phyloP scores from a whole-genome alignment of 2,329 filamentous ascomycete species.

The Colletotrichum melonis region DNA sequence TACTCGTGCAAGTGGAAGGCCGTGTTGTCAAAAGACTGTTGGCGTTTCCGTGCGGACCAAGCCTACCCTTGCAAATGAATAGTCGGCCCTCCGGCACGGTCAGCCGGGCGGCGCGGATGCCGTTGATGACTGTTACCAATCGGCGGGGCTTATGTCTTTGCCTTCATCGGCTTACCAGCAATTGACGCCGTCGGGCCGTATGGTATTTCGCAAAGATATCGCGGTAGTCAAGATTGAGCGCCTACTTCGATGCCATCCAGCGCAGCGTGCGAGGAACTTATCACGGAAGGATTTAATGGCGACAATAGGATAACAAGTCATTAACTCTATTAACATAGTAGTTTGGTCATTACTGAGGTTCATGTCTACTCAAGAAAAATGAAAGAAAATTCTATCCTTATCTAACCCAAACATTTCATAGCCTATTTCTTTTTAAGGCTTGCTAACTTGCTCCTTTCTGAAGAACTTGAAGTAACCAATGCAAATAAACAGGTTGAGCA shows the following conservation, averaged over 20 bases:
- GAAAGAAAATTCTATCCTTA: constrained; percentile 14
- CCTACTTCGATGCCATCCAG: neutral
- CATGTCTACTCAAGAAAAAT: constrained; percentile 26
- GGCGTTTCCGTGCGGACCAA: too few relatives aligned
- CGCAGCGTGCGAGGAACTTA: too few relatives aligned
- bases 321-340: constrained; percentile 34
- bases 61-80: too few relatives aligned
- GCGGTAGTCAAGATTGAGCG: too few relatives aligned
- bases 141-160: too few relatives aligned
- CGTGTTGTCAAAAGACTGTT: too few relatives aligned
- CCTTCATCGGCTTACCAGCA: too few relatives aligned
- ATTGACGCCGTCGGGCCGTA: too few relatives aligned
- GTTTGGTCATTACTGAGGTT: constrained; percentile 31
- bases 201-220: too few relatives aligned
- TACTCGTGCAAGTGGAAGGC: neutral
- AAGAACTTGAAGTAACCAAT: constrained; percentile 68
- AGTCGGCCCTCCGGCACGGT: too few relatives aligned
- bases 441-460: constrained; percentile 67
- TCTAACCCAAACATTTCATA: constrained; percentile 20
- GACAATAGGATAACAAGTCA: constrained; percentile 2
- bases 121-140: too few relatives aligned
- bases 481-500: constrained; percentile 68
- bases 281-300: neutral
- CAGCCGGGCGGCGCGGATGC: too few relatives aligned
- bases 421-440: constrained; percentile 51